Conservation (phyloP, 306 rosid species). For the Trifolium fragiferum region DNA sequence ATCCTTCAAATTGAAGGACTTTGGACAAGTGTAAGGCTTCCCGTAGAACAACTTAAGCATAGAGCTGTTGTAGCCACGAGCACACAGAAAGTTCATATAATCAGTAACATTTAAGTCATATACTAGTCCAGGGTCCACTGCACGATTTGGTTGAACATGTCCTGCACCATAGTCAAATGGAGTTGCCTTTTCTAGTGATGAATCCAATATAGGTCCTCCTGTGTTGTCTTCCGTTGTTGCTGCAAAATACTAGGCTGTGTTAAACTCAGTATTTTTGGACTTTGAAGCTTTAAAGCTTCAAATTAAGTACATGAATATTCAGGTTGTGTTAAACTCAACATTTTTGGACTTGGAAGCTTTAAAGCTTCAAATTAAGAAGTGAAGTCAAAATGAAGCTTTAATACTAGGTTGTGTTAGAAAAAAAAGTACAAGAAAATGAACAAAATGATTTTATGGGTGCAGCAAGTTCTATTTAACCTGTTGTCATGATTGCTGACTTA, state of each 20-base stretch:
- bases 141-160: constrained; percentile 59
- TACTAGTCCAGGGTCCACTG: constrained; percentile 67
- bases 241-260: constrained; percentile 19
- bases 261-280: too few species aligned
- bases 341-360: too few species aligned
- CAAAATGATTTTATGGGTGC: not conserved
- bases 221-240: constrained; percentile 45
- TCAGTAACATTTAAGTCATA: constrained; percentile 52
- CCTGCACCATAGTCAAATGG: constrained; percentile 67
- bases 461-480: constrained; percentile 42
- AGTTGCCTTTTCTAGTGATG: constrained; percentile 38
- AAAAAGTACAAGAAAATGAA: not conserved
- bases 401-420: too few species aligned
- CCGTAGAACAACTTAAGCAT: constrained; percentile 34
- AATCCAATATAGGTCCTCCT: constrained; percentile 21
- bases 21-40: constrained; percentile 45
- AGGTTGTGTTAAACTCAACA: not conserved
- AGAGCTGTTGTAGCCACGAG: constrained; percentile 51
- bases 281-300: too few species aligned
- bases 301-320: too few species aligned
- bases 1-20: constrained; percentile 45
- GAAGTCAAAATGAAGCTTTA: not conserved
- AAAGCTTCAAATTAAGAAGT: too few species aligned
- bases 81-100: constrained; percentile 65
- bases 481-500: constrained; percentile 73